Evolutionary conservation across 2,329 filamentous ascomycete genomes (phyloP).

Genomic region (Xylaria polymorpha): DNA sequence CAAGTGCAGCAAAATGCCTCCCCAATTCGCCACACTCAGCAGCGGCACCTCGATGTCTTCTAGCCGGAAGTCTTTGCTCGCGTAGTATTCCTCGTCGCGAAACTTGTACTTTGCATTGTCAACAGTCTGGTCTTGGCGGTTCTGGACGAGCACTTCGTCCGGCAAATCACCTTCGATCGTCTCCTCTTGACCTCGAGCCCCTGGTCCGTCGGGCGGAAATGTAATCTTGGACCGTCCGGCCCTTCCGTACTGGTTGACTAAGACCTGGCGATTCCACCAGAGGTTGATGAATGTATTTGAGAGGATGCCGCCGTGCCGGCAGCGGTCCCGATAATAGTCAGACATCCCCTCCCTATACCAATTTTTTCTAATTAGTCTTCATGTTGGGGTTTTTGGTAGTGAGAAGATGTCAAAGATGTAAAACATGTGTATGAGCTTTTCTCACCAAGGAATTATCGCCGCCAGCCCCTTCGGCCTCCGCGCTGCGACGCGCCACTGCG

Average conservation of each 20-base stretch:
- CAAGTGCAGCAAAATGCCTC: slow-evolving; percentile 75
- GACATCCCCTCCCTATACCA: slow-evolving; percentile 62
- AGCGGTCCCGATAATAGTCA: slow-evolving; percentile 67
- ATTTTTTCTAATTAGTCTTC: neutral
- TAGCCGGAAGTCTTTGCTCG: slow-evolving; percentile 72
- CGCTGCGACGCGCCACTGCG: slow-evolving; percentile 62
- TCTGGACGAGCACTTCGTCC: slow-evolving; percentile 61
- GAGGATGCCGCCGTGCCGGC: slow-evolving; percentile 70
- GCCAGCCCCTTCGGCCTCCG: slow-evolving; percentile 59
- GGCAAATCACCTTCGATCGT: slow-evolving; percentile 70
- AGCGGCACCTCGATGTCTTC: slow-evolving; percentile 75
- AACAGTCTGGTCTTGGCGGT: slow-evolving; percentile 60
- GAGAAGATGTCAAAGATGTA: neutral
- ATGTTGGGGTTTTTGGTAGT: neutral
- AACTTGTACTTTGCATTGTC: slow-evolving; percentile 64
- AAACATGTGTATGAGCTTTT: neutral
- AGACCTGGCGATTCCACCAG: slow-evolving; percentile 76
- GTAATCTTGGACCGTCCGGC: neutral
- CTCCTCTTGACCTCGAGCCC: slow-evolving; percentile 46
- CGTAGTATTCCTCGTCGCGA: slow-evolving; percentile 72
- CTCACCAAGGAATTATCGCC: slow-evolving; percentile 59
- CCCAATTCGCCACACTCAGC: slow-evolving; percentile 76
- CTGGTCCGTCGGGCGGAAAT: neutral
- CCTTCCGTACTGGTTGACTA: slow-evolving; percentile 73
- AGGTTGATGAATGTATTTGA: slow-evolving; percentile 69